Conservation (phyloP, 495 filamentous ascomycete genomes). For the Penicillium diatomitis region DNA sequence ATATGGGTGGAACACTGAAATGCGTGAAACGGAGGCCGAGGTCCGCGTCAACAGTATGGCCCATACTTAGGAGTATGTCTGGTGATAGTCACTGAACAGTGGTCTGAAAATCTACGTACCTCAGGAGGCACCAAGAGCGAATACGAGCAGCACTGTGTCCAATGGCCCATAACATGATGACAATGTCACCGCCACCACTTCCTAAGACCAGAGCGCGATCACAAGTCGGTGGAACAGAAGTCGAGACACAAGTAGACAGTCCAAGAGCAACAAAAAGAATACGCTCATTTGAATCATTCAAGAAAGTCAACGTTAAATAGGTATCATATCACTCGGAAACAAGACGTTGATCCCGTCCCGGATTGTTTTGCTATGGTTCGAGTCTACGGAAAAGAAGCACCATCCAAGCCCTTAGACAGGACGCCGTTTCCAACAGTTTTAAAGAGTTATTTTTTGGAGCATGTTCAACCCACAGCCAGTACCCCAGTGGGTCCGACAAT, state of each 20-base stretch:
- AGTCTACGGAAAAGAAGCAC: constrained; percentile 28
- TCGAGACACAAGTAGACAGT: background rate
- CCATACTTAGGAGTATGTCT: too few species aligned
- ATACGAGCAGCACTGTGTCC: too few species aligned
- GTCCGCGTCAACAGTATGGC: too few species aligned
- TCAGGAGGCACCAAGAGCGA: too few species aligned
- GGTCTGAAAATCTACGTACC: too few species aligned
- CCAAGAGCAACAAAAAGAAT: constrained; percentile 7
- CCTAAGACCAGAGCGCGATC: too few species aligned
- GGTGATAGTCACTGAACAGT: too few species aligned
- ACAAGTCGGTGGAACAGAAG: too few species aligned
- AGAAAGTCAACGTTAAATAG: constrained; percentile 25
- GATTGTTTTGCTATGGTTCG: constrained; percentile 28
- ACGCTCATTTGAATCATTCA: constrained; percentile 26
- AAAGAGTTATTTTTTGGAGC: constrained; percentile 10
- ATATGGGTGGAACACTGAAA: too few species aligned
- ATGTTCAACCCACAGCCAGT: constrained; percentile 7
- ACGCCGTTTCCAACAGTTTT: constrained; percentile 31
- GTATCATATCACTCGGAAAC: constrained; percentile 31
- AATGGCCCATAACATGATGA: too few species aligned
- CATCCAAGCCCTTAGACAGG: constrained; percentile 36
- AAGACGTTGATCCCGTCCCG: constrained; percentile 16
- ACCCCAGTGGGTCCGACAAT: background rate
- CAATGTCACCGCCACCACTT: too few species aligned
- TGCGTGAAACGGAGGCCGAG: too few species aligned